Evolutionary conservation across 306 rosid species (phyloP).

Genomic region (Prunus mume): DNA sequence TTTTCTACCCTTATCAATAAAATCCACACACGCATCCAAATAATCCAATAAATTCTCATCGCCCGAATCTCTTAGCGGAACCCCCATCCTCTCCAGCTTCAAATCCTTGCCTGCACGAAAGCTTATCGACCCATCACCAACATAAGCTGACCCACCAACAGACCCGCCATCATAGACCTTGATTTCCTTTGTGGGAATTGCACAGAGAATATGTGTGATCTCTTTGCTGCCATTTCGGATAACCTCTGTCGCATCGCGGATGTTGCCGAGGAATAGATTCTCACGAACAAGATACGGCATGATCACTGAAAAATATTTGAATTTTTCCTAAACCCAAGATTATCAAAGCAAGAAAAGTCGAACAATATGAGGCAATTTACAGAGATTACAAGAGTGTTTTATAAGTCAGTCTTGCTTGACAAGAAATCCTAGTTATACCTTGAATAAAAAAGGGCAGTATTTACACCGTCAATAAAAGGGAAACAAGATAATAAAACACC

Average conservation of each 20-base stretch:
- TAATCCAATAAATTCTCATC: too few species aligned
- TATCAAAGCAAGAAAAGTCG: too few species aligned
- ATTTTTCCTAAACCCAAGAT: not conserved
- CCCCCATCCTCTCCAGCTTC: conserved; percentile 80
- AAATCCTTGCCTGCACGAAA: conserved; percentile 74
- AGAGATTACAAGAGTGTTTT: too few species aligned
- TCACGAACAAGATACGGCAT: conserved; percentile 88
- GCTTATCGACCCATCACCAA: conserved; percentile 40
- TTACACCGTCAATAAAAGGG: too few species aligned
- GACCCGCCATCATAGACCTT: conserved; percentile 45
- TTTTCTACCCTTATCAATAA: too few species aligned
- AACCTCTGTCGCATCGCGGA: conserved; percentile 66
- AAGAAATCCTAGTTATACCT: too few species aligned
- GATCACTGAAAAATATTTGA: not conserved
- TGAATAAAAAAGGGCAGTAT: too few species aligned
- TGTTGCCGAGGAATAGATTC: conserved; percentile 75
- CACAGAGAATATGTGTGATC: conserved; percentile 64
- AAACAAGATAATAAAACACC: too few species aligned
- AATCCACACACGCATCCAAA: too few species aligned
- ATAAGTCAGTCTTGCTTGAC: too few species aligned
- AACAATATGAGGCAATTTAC: too few species aligned
- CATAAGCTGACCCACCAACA: conserved; percentile 26
- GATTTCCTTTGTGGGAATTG: conserved; percentile 63
- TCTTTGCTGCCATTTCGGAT: conserved; percentile 52
- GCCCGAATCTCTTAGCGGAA: conserved; percentile 33